Conservation (phyloP, 2,329 filamentous ascomycete species). For the Colletotrichum filicis region DNA sequence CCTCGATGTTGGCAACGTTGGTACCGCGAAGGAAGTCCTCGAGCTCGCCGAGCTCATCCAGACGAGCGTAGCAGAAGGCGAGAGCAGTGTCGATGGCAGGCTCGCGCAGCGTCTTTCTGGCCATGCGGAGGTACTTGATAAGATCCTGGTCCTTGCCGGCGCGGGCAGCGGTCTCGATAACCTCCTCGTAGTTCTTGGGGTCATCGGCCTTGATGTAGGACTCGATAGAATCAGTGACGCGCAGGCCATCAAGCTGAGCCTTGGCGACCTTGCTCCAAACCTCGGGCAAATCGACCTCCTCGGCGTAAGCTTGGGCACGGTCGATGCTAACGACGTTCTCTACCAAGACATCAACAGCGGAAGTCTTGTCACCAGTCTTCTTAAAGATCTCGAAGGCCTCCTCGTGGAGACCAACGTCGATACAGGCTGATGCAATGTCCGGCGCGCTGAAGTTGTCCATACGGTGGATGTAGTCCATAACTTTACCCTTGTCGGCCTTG, state of each 20-base stretch:
- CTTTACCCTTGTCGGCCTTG: conserved; percentile 93
- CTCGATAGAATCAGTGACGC: conserved; percentile 91
- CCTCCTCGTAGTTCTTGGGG: conserved; percentile 91
- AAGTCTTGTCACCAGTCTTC: conserved; percentile 90
- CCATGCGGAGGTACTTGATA: conserved; percentile 96
- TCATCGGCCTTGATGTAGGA: conserved; percentile 97
- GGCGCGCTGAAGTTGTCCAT: conserved; percentile 90
- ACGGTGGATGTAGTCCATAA: conserved; percentile 96
- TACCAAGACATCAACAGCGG: conserved; percentile 90
- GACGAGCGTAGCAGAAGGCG: conserved; percentile 91
- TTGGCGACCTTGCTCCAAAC: conserved; percentile 99
- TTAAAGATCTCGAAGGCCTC: conserved; percentile 99
- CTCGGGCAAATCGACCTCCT: conserved; percentile 91
- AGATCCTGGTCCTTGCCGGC: conserved; percentile 98
- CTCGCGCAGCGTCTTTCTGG: conserved; percentile 95
- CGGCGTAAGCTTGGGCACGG: conserved; percentile 93
- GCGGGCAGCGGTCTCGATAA: conserved; percentile 94
- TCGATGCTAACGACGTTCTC: conserved; percentile 99
- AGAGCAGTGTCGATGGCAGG: conserved; percentile 92
- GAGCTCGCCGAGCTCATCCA: conserved; percentile 90
- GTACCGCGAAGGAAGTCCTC: conserved; percentile 95
- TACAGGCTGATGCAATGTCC: conserved; percentile 92
- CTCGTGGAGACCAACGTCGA: conserved; percentile 93
- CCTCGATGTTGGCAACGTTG: conserved; percentile 95
- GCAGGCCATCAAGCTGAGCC: conserved; percentile 95